Evolutionary conservation across 441 rosid genomes (phyloP), one percentile per base, ranked within the genome.

Genomic region (Francoa sonchifolia): DNA sequence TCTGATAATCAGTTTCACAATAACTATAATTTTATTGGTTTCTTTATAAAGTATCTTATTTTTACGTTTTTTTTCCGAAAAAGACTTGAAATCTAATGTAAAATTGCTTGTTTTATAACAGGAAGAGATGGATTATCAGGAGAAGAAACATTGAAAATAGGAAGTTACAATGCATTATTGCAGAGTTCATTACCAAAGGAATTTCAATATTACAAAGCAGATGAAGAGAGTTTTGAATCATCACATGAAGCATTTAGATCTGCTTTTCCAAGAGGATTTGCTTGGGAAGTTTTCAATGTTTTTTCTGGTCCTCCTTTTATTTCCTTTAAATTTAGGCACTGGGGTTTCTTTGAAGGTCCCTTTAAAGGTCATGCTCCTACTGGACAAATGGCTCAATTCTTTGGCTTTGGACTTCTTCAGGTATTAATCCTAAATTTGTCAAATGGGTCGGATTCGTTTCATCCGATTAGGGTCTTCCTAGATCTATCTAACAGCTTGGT

Each of bases 331-430:
- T 86, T 79, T 51, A 66, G 90, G 71, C 96, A 86, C 33, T 86
- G 94, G 94, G 96, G 88, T 25, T 68, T 65, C 66, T 79, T 75
- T 50, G 85, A 86, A 62, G 96, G 94, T 6, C 76, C 72, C 39
- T 81, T 60, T 43, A 67, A 65, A 48, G 82, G 79, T 1, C 88
- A 79, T 49, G 77, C 76, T 44, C 85, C 90, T 14, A 73, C 78
- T 0, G 82, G 82, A 6, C 71, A 74, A 40, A 59, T 25, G 63
- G 73, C 68, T 33, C 61, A 80, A 34, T 72, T 80, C 64, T 39
- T 2, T 0, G 31, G 31, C 10, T 7, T 27, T 27, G 31, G 31
- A n/a, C n/a, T n/a, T n/a, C n/a, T n/a, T n/a, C n/a, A n/a, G n/a
- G n/a, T n/a, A n/a, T n/a, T n/a, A n/a, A n/a, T n/a, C n/a, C n/a